These are phyloP conservation scores for Rhodotorula sp. DNA, from an alignment of 1,284 basidiomycete species.

Conservation along the genomic window DNA sequence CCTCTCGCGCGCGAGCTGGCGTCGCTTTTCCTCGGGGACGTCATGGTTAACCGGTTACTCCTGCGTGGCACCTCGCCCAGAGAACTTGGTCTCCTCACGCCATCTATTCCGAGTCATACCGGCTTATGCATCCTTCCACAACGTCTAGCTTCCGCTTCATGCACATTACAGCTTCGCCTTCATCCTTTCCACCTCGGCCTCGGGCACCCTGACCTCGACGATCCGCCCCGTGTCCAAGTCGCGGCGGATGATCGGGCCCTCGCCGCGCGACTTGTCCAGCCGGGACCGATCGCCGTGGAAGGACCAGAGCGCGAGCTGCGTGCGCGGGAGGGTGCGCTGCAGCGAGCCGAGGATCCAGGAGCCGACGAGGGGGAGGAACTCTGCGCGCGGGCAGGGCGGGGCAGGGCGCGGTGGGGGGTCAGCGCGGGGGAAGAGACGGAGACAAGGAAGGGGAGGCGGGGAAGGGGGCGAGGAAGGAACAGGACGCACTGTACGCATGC, in stretches of 20 bases:
- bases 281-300: slow-evolving; percentile 24
- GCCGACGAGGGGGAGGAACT: slow-evolving; percentile 31
- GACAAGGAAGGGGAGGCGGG: no score
- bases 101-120: no score
- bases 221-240: slow-evolving; percentile 8
- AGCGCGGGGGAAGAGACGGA: neutral
- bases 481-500: slow-evolving; percentile 26
- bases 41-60: no score
- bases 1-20: no score
- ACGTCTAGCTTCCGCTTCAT: no score
- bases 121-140: no score
- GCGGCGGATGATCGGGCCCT: slow-evolving; percentile 26
- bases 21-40: no score
- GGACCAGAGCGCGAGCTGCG: slow-evolving; percentile 10
- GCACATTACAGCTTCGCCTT: slow-evolving; percentile 8
- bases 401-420: neutral
- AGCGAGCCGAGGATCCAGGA: slow-evolving; percentile 12
- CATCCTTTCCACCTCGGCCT: neutral
- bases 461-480: neutral
- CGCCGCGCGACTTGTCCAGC: slow-evolving; percentile 33
- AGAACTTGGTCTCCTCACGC: no score
- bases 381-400: neutral
- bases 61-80: no score
- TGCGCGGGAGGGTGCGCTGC: neutral
- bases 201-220: neutral